A percentile compares a stretch with the other conserved stretches of the same genome.
Conservation (phyloP, 2,329 filamentous ascomycete species). For the Hymenoscyphus albidus region DNA sequence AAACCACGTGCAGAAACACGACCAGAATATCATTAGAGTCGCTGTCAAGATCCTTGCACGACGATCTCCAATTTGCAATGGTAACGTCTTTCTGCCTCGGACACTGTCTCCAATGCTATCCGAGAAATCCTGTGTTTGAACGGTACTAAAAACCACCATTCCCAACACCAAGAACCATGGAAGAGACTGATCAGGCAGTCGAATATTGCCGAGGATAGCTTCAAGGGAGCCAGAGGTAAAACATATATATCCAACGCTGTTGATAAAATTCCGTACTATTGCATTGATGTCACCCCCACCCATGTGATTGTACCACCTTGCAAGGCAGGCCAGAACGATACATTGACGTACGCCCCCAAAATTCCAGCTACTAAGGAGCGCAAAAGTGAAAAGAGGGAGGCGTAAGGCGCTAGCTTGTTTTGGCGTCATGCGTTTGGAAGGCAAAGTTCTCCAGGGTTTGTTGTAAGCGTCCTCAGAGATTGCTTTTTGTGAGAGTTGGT, state of each 20-base stretch:
- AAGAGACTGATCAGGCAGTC: background rate
- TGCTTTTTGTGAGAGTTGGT: background rate
- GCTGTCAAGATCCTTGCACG: background rate
- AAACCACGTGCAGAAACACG: no score
- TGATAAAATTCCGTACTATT: constrained; percentile 1
- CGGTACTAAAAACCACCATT: background rate
- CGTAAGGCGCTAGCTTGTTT: background rate
- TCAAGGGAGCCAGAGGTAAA: background rate
- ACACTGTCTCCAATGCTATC: background rate
- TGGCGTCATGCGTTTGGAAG: background rate
- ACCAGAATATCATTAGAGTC: background rate
- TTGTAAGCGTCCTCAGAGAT: background rate
- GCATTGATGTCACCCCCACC: background rate
- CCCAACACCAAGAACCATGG: background rate
- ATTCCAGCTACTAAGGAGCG: background rate
- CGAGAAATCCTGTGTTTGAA: background rate
- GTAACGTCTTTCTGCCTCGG: background rate
- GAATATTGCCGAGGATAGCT: background rate
- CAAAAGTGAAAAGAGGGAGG: background rate
- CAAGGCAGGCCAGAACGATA: no score
- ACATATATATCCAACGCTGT: background rate
- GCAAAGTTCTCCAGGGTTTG: background rate
- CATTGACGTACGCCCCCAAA: no score
- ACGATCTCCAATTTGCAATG: background rate
- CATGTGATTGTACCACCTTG: background rate